Percentiles rank a stretch among this genome's conserved stretches.
phyloP scores from a whole-genome alignment of 208 protist species.

The Leptomonas pyrrhocoris region DNA sequence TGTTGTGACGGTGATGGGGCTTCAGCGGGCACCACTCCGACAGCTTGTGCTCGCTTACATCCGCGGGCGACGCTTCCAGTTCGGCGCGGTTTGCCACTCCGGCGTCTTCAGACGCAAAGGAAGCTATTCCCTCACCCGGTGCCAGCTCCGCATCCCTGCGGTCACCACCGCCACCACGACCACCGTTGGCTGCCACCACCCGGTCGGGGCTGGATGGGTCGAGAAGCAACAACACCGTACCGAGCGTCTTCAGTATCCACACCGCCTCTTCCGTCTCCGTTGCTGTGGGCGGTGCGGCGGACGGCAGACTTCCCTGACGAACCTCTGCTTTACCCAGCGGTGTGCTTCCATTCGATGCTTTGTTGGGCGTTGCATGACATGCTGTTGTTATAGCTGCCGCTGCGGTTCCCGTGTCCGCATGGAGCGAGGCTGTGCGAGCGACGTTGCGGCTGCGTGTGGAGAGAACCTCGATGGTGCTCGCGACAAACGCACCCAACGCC shows the following conservation, averaged over 20 bases:
- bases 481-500: neutral
- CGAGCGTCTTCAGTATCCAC: slow-evolving; percentile 18
- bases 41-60: neutral
- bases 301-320: neutral
- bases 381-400: too few species aligned
- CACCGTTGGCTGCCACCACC: neutral
- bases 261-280: slow-evolving; percentile 13
- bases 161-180: too few species aligned
- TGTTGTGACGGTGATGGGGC: neutral
- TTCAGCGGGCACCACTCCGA: neutral
- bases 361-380: neutral
- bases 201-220: neutral
- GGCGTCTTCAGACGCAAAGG: neutral
- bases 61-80: too few species aligned
- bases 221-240: slow-evolving; percentile 3
- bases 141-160: neutral
- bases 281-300: neutral
- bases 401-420: neutral
- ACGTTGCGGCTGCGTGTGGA: neutral
- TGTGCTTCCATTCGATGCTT: neutral
- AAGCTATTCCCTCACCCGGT: neutral
- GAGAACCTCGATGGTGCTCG: neutral
- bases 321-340: neutral
- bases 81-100: too few species aligned
- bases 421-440: neutral